Percentiles rank a stretch among this genome's conserved stretches.
Evolutionary conservation across 345 rosid genomes (phyloP).

Genomic region (Dipteronia sinensis): DNA sequence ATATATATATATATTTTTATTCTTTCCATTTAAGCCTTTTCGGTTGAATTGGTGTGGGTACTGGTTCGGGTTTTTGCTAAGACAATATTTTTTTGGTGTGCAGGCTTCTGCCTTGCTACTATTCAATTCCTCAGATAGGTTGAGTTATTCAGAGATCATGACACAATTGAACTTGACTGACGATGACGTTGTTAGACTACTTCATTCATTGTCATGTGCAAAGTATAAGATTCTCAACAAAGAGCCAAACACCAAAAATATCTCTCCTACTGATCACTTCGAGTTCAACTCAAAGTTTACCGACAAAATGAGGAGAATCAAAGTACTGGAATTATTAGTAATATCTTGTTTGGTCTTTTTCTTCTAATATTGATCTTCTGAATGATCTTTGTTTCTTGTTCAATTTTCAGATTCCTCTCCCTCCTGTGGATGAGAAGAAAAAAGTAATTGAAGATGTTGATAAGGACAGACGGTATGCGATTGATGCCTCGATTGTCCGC

Average conservation of each 20-base stretch:
- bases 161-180: constrained; percentile 60
- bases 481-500: constrained; percentile 76
- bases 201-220: constrained; percentile 62
- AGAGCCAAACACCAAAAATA: constrained; percentile 46
- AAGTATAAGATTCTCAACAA: constrained; percentile 55
- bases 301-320: constrained; percentile 74
- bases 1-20: background rate
- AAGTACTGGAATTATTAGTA: constrained; percentile 31
- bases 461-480: constrained; percentile 69
- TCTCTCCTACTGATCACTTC: constrained; percentile 42
- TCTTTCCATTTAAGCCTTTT: background rate
- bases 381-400: background rate
- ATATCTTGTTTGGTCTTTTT: background rate
- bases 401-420: constrained; percentile 59
- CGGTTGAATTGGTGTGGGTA: background rate
- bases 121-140: constrained; percentile 59
- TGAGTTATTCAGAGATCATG: constrained; percentile 70
- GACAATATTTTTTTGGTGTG: constrained; percentile 2
- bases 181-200: constrained; percentile 62
- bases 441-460: constrained; percentile 73
- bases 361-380: background rate
- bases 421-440: constrained; percentile 68
- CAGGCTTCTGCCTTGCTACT: constrained; percentile 69
- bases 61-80: background rate
- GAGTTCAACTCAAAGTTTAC: constrained; percentile 63